A percentile compares a stretch with the other conserved stretches of the same genome.
Conservation (phyloP, 139 green algal genomes). For the Tetraselmis chui region DNA sequence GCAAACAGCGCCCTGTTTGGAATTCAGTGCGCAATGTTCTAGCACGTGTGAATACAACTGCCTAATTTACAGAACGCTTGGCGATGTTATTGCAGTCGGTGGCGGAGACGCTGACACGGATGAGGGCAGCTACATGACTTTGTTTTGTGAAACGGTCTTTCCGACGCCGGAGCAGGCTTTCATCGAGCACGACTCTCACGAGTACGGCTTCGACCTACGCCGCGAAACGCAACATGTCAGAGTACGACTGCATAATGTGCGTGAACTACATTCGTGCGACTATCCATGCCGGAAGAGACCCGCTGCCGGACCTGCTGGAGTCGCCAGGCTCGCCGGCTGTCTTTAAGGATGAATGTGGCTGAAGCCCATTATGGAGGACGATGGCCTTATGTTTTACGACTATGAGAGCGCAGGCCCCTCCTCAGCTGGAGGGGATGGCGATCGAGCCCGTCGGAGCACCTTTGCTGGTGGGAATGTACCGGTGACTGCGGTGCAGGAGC, state of each 20-base stretch:
- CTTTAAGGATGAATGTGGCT: conserved; percentile 34
- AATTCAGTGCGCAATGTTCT: not conserved
- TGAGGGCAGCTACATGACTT: not conserved
- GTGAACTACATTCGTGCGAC: conserved; percentile 74
- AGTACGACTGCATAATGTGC: conserved; percentile 64
- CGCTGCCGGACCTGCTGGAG: conserved; percentile 22
- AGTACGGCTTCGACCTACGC: not conserved
- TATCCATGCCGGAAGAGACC: conserved; percentile 42
- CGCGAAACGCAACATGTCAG: conserved; percentile 38
- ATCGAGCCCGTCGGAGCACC: conserved; percentile 17
- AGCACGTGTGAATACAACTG: too few species aligned
- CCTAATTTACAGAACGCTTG: not conserved
- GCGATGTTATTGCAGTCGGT: not conserved
- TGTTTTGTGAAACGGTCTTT: not conserved
- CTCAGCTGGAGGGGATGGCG: conserved; percentile 23
- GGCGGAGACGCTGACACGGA: not conserved
- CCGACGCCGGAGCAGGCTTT: not conserved
- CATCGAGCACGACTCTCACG: not conserved
- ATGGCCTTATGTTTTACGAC: conserved; percentile 71
- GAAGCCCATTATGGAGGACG: conserved; percentile 52
- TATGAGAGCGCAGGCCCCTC: conserved; percentile 34
- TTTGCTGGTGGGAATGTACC: not conserved
- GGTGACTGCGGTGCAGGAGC: not conserved
- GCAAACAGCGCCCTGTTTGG: too few species aligned
- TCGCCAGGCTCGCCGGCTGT: conserved; percentile 5